Conservation (phyloP, 2,329 filamentous ascomycete genomes). For the Paraconiothyrium sp. region DNA sequence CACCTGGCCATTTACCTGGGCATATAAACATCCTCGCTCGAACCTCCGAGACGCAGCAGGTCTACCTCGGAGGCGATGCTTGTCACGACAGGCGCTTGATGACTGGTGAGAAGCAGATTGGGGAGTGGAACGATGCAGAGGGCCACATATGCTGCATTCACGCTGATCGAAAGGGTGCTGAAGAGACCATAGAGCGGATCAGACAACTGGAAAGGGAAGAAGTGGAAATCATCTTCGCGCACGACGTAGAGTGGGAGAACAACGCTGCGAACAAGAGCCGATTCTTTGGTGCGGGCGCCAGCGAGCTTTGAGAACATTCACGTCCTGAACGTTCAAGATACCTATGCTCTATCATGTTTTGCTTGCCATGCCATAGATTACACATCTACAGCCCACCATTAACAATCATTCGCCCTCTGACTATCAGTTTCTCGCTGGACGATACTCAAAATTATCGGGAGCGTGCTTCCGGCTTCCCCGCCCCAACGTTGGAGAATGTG, state of each 20-base stretch:
- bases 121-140: slow-evolving; percentile 58
- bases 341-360: neutral
- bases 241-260: slow-evolving; percentile 62
- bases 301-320: neutral
- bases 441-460: neutral
- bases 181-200: slow-evolving; percentile 56
- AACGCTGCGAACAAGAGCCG: slow-evolving; percentile 40
- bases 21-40: slow-evolving; percentile 63
- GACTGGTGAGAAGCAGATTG: slow-evolving; percentile 63
- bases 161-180: slow-evolving; percentile 57
- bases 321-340: neutral
- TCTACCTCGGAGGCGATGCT: slow-evolving; percentile 64
- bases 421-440: neutral
- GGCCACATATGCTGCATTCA: slow-evolving; percentile 63
- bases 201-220: slow-evolving; percentile 50
- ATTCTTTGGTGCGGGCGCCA: slow-evolving; percentile 36
- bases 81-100: slow-evolving; percentile 64
- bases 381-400: too few species aligned
- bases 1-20: slow-evolving; percentile 63
- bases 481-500: slow-evolving; percentile 25
- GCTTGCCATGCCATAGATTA: too few species aligned
- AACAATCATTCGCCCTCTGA: neutral
- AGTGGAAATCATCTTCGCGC: slow-evolving; percentile 62
- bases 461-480: slow-evolving; percentile 3
- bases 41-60: slow-evolving; percentile 48